Percentiles rank a stretch among this genome's conserved stretches.
Conservation (phyloP, 139 green algal genomes). For the Tetraselmis chui region DNA sequence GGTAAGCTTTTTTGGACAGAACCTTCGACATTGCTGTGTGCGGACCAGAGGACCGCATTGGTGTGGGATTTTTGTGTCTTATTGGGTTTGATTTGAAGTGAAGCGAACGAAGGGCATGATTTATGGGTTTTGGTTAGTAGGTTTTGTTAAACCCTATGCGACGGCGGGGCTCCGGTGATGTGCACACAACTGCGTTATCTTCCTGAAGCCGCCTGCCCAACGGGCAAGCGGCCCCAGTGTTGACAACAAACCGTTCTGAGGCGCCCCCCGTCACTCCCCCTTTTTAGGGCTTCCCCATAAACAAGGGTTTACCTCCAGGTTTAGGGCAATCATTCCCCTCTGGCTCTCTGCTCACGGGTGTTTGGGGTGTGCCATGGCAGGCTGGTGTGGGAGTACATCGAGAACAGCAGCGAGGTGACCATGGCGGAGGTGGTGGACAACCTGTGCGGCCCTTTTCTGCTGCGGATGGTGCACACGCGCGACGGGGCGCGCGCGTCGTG, state of each 20-base stretch:
- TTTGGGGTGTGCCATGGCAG: no score
- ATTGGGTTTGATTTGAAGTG: no score
- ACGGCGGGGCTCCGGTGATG: no score
- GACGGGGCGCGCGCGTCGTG: slow-evolving; percentile 62
- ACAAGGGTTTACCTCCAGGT: no score
- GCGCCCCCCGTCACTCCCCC: background rate
- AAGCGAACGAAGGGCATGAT: no score
- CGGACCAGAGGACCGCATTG: no score
- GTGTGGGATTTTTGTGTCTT: no score
- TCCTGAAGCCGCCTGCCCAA: background rate
- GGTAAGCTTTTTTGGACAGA: no score
- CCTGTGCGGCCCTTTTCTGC: slow-evolving; percentile 52
- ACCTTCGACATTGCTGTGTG: no score
- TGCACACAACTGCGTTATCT: background rate
- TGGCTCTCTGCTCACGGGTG: background rate
- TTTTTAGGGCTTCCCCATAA: background rate
- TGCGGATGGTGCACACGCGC: slow-evolving; percentile 88
- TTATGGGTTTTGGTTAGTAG: no score
- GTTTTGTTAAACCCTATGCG: no score
- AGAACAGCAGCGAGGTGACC: slow-evolving; percentile 36
- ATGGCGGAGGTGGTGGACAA: slow-evolving; percentile 69
- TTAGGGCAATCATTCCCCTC: background rate
- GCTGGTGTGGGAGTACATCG: slow-evolving; percentile 77
- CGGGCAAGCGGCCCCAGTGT: no score
- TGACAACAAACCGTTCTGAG: background rate